Evolutionary conservation across 2,329 filamentous ascomycete species (phyloP).

Genomic region (Cyclaneusma minus): DNA sequence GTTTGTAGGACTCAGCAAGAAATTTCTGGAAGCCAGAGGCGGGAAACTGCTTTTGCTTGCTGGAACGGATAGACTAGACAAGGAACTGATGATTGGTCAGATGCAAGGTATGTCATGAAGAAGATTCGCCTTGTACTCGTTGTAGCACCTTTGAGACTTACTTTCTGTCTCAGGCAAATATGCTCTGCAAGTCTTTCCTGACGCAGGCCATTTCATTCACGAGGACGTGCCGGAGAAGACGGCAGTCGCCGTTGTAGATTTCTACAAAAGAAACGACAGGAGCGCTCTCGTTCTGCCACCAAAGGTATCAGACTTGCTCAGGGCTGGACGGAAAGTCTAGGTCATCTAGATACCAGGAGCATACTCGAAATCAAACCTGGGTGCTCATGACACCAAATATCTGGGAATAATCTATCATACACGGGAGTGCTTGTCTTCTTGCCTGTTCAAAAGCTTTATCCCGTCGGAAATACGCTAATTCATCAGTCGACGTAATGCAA

Average conservation of each 20-base stretch:
- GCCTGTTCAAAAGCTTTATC: no score
- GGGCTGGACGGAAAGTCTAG: constrained; percentile 43
- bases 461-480: no score
- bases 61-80: constrained; percentile 80
- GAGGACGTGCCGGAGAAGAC: constrained; percentile 89
- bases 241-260: constrained; percentile 72
- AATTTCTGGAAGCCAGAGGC: constrained; percentile 68
- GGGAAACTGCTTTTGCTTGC: constrained; percentile 77
- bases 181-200: constrained; percentile 83
- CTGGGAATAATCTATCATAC: no score
- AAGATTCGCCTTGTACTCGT: no score
- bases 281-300: constrained; percentile 74
- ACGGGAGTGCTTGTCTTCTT: no score
- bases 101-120: constrained; percentile 72
- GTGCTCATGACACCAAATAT: no score
- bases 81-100: constrained; percentile 85
- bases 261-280: constrained; percentile 82
- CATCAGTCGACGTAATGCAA: no score
- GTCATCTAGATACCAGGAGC: no score
- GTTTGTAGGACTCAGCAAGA: constrained; percentile 77
- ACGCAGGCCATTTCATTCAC: constrained; percentile 92
- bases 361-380: no score
- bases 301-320: constrained; percentile 67
- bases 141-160: no score
- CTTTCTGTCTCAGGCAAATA: constrained; percentile 54